A percentile compares a stretch with the other conserved stretches of the same genome.
These are phyloP conservation scores for Musa acuminata DNA, from an alignment of 176 grass and related monocot species.

Conservation along the genomic window DNA sequence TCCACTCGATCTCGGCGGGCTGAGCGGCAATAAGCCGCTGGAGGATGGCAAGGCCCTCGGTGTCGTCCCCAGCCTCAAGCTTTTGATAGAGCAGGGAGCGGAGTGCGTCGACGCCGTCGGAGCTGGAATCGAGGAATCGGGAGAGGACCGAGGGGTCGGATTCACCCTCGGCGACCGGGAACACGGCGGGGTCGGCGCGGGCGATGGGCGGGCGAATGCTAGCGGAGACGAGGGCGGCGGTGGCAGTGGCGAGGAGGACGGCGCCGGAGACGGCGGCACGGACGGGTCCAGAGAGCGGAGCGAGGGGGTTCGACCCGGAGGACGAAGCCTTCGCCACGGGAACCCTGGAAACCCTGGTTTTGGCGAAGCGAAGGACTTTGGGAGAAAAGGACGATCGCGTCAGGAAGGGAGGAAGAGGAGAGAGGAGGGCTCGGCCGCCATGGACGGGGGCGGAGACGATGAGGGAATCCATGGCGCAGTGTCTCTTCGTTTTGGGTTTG, in stretches of 20 bases:
- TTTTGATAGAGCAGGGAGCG: constrained; percentile 20
- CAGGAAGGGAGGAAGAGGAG: neutral
- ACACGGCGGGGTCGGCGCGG: neutral
- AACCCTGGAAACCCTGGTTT: neutral
- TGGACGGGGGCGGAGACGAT: constrained; percentile 2
- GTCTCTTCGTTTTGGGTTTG: neutral
- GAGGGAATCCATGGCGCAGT: constrained; percentile 4
- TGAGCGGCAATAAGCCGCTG: constrained; percentile 14
- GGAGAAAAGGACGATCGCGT: neutral
- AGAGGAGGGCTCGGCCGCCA: neutral
- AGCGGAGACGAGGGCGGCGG: constrained; percentile 30
- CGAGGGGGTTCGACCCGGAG: neutral
- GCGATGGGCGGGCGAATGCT: constrained; percentile 14
- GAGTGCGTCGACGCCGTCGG: constrained; percentile 9
- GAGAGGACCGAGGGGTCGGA: constrained; percentile 5
- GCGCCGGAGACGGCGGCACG: constrained; percentile 44
- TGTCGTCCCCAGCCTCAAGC: constrained; percentile 19
- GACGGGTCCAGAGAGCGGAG: constrained; percentile 38
- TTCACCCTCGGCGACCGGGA: neutral
- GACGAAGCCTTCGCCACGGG: constrained; percentile 18
- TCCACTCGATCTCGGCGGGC: constrained; percentile 27
- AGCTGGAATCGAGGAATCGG: constrained; percentile 21
- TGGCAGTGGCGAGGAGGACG: constrained; percentile 28
- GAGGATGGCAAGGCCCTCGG: constrained; percentile 24
- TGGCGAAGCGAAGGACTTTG: neutral